These are phyloP conservation scores for Leccinum rimulosum DNA, from an alignment of 768 basidiomycete genomes.

Conservation along the genomic window DNA sequence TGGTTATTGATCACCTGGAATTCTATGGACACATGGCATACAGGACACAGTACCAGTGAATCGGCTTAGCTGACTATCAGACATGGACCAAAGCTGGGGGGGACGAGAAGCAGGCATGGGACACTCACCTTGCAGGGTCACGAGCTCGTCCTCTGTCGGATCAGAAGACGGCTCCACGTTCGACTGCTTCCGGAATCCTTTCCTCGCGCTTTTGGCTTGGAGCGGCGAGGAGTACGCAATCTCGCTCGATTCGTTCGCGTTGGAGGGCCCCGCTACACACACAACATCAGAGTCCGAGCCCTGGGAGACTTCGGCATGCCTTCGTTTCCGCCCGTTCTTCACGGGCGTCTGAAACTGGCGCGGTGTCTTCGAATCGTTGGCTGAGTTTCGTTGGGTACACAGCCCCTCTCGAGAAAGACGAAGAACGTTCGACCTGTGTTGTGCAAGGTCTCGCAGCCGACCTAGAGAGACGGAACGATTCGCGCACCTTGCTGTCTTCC, in stretches of 20 bases:
- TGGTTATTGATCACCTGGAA: slow-evolving; percentile 58
- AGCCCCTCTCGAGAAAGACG: slow-evolving; percentile 36
- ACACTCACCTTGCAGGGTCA: slow-evolving; percentile 16
- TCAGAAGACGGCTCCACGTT: slow-evolving; percentile 31
- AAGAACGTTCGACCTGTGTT: slow-evolving; percentile 44
- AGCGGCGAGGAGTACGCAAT: slow-evolving; percentile 21
- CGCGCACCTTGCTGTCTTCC: slow-evolving; percentile 66
- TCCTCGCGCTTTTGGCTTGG: slow-evolving; percentile 21
- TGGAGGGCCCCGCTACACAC: slow-evolving; percentile 31
- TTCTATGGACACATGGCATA: slow-evolving; percentile 50
- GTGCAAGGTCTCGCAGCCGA: background rate
- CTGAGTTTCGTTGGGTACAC: slow-evolving; percentile 1
- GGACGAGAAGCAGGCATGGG: background rate
- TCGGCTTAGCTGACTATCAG: slow-evolving; percentile 27
- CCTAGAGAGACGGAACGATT: background rate
- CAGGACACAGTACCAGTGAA: slow-evolving; percentile 53
- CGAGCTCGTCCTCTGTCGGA: slow-evolving; percentile 29
- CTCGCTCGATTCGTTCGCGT: slow-evolving; percentile 24
- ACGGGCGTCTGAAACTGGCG: slow-evolving; percentile 14
- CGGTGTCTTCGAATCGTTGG: slow-evolving; percentile 15
- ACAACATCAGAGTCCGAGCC: slow-evolving; percentile 30
- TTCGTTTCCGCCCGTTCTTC: slow-evolving; percentile 36
- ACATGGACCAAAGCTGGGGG: background rate
- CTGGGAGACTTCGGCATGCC: slow-evolving; percentile 19
- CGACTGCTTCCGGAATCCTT: slow-evolving; percentile 11